These are phyloP conservation scores for Rhizopus microsporus DNA, from an alignment of 371 early-diverging fungal species.

Conservation along the genomic window DNA sequence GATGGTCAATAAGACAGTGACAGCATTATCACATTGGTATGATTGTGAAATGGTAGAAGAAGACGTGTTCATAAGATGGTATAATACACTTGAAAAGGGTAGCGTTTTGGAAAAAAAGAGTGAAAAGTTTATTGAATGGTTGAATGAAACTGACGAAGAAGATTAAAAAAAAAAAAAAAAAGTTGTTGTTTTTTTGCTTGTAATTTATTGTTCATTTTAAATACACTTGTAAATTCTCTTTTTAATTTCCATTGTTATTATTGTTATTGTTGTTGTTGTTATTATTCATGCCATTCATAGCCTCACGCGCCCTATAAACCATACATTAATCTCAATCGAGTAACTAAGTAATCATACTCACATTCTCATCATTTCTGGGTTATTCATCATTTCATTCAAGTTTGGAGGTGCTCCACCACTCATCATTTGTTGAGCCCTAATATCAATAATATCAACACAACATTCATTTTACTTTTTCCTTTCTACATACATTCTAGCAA, in stretches of 20 bases:
- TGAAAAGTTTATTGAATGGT: constrained; percentile 68
- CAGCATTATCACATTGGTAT: constrained; percentile 66
- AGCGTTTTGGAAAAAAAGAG: constrained; percentile 61
- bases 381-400: constrained; percentile 73
- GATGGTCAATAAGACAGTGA: constrained; percentile 52
- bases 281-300: constrained; percentile 48
- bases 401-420: constrained; percentile 53
- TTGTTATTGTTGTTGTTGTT: not conserved
- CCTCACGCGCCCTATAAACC: constrained; percentile 63
- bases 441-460: not conserved
- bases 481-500: constrained; percentile 71
- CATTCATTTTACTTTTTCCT: not conserved
- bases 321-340: not conserved
- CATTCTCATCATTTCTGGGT: constrained; percentile 79
- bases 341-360: constrained; percentile 30
- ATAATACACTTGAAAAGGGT: constrained; percentile 48
- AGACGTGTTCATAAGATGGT: constrained; percentile 69
- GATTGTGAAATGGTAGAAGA: constrained; percentile 75
- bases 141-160: constrained; percentile 69
- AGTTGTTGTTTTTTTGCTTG: not conserved
- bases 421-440: constrained; percentile 82
- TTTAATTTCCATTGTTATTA: constrained; percentile 2
- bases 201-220: too few relatives aligned
- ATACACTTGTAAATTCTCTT: too few relatives aligned
- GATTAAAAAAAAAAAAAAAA: too few relatives aligned